phyloP scores from a whole-genome alignment of 2,329 filamentous ascomycete species.

The Davidsoniella eucalypti region DNA sequence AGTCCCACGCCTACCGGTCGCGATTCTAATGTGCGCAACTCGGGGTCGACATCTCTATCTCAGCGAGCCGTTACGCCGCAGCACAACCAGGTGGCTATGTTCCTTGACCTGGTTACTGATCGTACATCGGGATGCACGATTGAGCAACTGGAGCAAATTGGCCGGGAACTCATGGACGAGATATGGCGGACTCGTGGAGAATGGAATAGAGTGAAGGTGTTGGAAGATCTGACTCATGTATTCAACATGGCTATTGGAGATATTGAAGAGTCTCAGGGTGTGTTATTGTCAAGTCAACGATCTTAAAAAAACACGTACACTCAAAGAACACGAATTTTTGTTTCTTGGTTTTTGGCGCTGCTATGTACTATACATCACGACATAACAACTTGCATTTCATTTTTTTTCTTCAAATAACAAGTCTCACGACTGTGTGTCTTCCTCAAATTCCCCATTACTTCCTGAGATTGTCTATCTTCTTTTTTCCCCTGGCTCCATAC shows the following conservation, averaged over 20 bases:
- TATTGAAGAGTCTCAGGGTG: conserved; percentile 39
- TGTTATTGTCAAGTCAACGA: conserved; percentile 27
- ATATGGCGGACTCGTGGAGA: conserved; percentile 67
- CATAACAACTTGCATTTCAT: not conserved
- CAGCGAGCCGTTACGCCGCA: conserved; percentile 21
- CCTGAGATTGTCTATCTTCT: not conserved
- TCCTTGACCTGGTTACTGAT: conserved; percentile 47
- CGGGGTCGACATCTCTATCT: conserved; percentile 2
- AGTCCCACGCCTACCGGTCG: not conserved
- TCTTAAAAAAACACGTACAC: not conserved
- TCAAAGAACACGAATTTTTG: too few species aligned
- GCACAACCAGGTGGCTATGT: conserved; percentile 33
- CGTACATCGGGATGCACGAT: conserved; percentile 65
- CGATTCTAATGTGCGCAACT: not conserved
- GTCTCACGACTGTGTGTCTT: not conserved
- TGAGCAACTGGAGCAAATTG: conserved; percentile 90
- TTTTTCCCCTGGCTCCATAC: not conserved
- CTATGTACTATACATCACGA: not conserved
- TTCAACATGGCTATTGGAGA: conserved; percentile 64
- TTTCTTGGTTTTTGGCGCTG: not conserved
- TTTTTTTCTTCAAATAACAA: not conserved
- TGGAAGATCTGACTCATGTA: conserved; percentile 42
- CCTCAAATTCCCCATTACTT: not conserved
- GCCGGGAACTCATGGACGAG: conserved; percentile 75
- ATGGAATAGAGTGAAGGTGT: conserved; percentile 68